These are phyloP conservation scores for Lachancea mirantina DNA, from an alignment of 805 yeast species.

Conservation along the genomic window DNA sequence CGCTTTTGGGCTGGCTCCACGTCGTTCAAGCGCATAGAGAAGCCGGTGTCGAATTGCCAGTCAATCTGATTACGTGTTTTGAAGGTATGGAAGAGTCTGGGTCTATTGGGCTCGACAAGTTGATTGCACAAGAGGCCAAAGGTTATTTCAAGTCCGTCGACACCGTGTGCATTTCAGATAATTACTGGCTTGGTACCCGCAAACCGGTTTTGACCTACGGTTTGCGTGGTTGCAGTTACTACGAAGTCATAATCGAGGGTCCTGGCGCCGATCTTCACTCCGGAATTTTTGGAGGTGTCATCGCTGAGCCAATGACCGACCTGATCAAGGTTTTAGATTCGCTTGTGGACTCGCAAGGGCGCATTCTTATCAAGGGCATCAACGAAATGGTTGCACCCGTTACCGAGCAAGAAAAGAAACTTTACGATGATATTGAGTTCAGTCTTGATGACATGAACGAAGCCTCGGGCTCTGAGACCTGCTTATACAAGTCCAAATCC, in stretches of 20 bases:
- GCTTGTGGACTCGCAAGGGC: slow-evolving; percentile 76
- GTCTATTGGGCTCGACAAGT: slow-evolving; percentile 79
- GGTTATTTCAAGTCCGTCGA: slow-evolving; percentile 81
- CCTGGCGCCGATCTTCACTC: slow-evolving; percentile 97
- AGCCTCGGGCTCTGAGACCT: slow-evolving; percentile 84
- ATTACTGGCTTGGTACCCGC: slow-evolving; percentile 96
- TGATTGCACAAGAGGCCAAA: slow-evolving; percentile 72
- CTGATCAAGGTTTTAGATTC: slow-evolving; percentile 67
- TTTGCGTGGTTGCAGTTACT: slow-evolving; percentile 92
- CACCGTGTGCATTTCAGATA: slow-evolving; percentile 93
- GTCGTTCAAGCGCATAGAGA: slow-evolving; percentile 84
- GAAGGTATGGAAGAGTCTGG: slow-evolving; percentile 99
- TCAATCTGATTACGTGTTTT: slow-evolving; percentile 84
- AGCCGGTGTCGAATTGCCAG: slow-evolving; percentile 83
- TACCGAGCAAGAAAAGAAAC: slow-evolving; percentile 66
- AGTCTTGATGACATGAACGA: slow-evolving; percentile 75
- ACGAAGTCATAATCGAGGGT: slow-evolving; percentile 73
- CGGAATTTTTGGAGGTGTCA: slow-evolving; percentile 95
- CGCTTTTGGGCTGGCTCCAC: slow-evolving; percentile 95
- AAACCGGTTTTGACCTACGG: slow-evolving; percentile 98
- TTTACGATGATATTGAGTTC: slow-evolving; percentile 83
- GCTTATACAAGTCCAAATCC: slow-evolving; percentile 68
- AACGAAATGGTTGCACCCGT: slow-evolving; percentile 93
- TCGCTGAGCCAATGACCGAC: slow-evolving; percentile 97
- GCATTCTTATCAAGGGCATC: slow-evolving; percentile 81